Evolutionary conservation across 2,329 filamentous ascomycete species (phyloP), one percentile per base, ranked within the genome.

Genomic region (Lachnellula hyalina): DNA sequence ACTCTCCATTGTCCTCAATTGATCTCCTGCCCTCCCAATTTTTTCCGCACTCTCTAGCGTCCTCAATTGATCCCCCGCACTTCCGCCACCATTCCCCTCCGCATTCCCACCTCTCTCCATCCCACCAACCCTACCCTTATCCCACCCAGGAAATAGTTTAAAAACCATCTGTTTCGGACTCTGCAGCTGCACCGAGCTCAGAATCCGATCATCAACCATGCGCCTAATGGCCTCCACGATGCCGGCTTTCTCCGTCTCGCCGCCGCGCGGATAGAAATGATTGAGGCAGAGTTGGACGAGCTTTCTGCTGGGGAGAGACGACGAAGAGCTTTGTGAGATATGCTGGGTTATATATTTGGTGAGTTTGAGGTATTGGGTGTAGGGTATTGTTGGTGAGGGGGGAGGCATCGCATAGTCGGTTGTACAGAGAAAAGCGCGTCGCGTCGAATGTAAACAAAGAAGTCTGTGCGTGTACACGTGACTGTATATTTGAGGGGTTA

Each of bases 161-260:
- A 32, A 36, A 5, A 42, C 41, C n/a, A 35, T 8, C 21, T 17
- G 25, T 3, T 28, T n/a, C 6, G 41, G 40, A 51, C 42, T 41
- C 47, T 32, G 28, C 28, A 32, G 28, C 7, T 32, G 28, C 28
- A n/a, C 38, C 28, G 17, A 32, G 3, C 45, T 36, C 46, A 35
- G 15, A 14, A 34, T 55, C 35, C 19, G 38, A 12, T 42, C 49
- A 21, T 25, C 45, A 3, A 55, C 38, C 50, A 58, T 45, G 9
- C 52, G 44, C 50, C 36, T 51, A 5, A 58, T 51, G 5, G 34
- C 38, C 19, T 32, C 41, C 23, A 53, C 40, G 38, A 55, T 44
- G n/a, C 15, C 44, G 44, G 23, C 44, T 46, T 25, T 17, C 14
- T 38, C 36, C 14, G 4, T 38, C 36, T 17, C n/a, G 36, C 28